Evolutionary conservation across 78 protist genomes (phyloP).

Genomic region (Monosiga brevicollis): DNA sequence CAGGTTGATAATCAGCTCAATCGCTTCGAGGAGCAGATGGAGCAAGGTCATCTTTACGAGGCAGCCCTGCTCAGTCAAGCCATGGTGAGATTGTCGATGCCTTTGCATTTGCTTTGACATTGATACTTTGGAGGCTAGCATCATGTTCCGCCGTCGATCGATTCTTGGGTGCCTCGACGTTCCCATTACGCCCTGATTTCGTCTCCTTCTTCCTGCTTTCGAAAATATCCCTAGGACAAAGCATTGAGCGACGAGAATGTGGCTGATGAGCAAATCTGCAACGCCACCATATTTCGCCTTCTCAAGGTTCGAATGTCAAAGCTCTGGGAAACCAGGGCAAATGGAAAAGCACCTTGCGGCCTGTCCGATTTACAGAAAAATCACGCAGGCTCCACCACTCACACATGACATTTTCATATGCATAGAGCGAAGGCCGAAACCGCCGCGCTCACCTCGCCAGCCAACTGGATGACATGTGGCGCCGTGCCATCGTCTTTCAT

Average conservation of each 20-base stretch:
- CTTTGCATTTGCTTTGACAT: not conserved
- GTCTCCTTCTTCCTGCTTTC: not conserved
- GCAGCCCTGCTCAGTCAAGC: too few relatives aligned
- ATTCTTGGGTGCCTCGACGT: not conserved
- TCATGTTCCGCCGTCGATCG: not conserved
- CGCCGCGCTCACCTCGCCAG: not conserved
- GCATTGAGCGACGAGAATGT: too few relatives aligned
- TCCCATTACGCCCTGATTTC: not conserved
- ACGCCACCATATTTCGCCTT: not conserved
- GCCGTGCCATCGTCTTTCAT: too few relatives aligned
- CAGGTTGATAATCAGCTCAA: too few relatives aligned
- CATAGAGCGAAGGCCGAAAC: not conserved
- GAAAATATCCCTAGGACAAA: too few relatives aligned
- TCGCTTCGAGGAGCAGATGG: too few relatives aligned
- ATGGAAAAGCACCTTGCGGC: not conserved
- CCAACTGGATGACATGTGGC: not conserved
- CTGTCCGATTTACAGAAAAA: not conserved
- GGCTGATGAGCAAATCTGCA: too few relatives aligned
- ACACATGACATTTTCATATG: not conserved
- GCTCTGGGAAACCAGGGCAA: too few relatives aligned
- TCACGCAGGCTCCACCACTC: not conserved
- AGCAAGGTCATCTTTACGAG: too few relatives aligned
- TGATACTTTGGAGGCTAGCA: not conserved
- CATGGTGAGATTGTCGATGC: too few relatives aligned
- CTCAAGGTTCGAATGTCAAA: too few relatives aligned